These are phyloP conservation scores for Tetrapisispora iriomotensis DNA, from an alignment of 805 yeast genomes.

Conservation along the genomic window DNA sequence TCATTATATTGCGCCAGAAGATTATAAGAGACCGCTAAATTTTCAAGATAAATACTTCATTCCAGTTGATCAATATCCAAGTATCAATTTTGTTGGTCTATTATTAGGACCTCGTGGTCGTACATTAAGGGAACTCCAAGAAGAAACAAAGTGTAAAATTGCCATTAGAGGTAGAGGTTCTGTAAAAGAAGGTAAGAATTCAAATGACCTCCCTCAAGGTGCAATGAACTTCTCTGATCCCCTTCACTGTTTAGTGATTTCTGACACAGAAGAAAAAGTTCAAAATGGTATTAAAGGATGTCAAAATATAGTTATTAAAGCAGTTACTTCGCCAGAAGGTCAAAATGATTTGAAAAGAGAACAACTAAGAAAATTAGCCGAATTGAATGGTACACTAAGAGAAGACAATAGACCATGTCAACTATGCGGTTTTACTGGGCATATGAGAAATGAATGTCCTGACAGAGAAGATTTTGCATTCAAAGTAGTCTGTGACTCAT, in stretches of 20 bases:
- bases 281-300: conserved; percentile 66
- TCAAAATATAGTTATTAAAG: conserved; percentile 67
- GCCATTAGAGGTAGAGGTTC: conserved; percentile 95
- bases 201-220: conserved; percentile 37
- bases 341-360: conserved; percentile 85
- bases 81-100: conserved; percentile 84
- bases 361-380: conserved; percentile 86
- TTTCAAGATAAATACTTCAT: conserved; percentile 74
- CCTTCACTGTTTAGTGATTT: conserved; percentile 77
- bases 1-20: conserved; percentile 67
- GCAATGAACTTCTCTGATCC: conserved; percentile 65
- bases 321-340: conserved; percentile 84
- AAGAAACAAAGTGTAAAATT: conserved; percentile 77
- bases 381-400: conserved; percentile 86
- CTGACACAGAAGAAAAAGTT: conserved; percentile 70
- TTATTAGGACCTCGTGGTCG: conserved; percentile 93
- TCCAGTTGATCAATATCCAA: conserved; percentile 82
- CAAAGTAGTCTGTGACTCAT: conserved; percentile 57
- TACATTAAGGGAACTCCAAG: conserved; percentile 71
- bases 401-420: conserved; percentile 63
- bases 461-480: conserved; percentile 40
- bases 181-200: conserved; percentile 78
- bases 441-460: conserved; percentile 57
- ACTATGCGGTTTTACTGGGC: conserved; percentile 58
- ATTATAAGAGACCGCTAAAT: conserved; percentile 60